Base-by-base conservation (phyloP, 2,329 filamentous ascomycete genomes). In the Colletotrichum horii region DNA sequence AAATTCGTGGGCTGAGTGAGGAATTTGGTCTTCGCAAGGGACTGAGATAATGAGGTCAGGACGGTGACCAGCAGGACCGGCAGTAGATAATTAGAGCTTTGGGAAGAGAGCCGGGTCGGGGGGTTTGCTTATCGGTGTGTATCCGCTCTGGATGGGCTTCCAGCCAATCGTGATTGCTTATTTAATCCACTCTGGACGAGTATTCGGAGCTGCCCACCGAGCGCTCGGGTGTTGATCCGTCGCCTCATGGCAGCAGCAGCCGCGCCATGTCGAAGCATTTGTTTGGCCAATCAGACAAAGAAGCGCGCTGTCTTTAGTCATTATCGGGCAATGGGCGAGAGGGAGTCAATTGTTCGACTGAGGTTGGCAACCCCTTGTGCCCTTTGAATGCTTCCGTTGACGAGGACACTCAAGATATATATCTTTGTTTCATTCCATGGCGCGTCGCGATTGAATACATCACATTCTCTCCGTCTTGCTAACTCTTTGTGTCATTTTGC, bases 21-120 rank as follows among this genome's bases (percentile, higher is more conserved):
- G 55, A 58, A 28, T 16, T 52, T 32, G 12, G 24, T 22, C 62
- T 28, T 73, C 36, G 60, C 65, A 65, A 14, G 64, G 24, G 64
- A 55, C 58, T 52, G 36, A 65, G 64, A 75, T 65, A 71, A 75
- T 76, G 66, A 76, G 69, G 66, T 78, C 76, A 76, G 73, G 66
- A 75, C 32, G 52, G 43, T 38, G 56, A 28, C 61, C 61, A 26
- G 60, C 43, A 52, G 43, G 43, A 56, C 24, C 26, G 28, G 22
- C 56, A 61, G n/a, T 52, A 52, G 43, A 52, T 52, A 70, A 70
- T 70, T 70, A 61, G 74, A 74, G 67, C 65, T 66, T 60, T 60
- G 26, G 65, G 65, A 66, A 36, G 56, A 64, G 52, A 55, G 58
- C 69, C 22, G 66, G 61, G 16, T 71, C 36, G 69, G 48, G 68